Base-by-base conservation (phyloP, 2,329 filamentous ascomycete species). In the Cercospora sp. region DNA sequence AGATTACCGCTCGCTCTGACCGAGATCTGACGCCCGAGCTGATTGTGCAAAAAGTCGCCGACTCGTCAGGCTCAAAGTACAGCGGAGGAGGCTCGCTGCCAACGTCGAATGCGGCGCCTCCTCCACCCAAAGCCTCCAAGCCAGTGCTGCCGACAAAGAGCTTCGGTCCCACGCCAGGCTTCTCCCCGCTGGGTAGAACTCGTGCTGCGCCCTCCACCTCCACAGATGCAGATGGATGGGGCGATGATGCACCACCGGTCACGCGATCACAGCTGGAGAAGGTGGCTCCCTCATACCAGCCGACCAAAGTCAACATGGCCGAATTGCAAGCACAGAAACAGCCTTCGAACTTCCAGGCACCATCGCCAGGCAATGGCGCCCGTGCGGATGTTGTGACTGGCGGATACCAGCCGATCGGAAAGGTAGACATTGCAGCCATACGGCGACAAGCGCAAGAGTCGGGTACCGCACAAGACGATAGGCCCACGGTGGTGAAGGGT, bases 51-150 rank as follows among this genome's bases (percentile, higher is more conserved):
- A 98, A 97, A 81, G 93, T 99, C 59, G 88, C 93, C 68, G 94
- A 98, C 84, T 91, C 95, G 30, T 98, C 95, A 53, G 95, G 95
- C 69, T 88, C 94, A 71, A 98, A 97, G 80, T 99, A 99, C 82
- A 92, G 93, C 3, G 87, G 88, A 10, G 90, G 89, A 64, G 86
- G 85, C 67, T 84, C 84, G 18, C 65, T 71, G 9, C 64, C 71
- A 26, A 78, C 83, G 58, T 79, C 84, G 30, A 80, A 87, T 57
- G 83, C 86, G 23, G 86, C 88, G 18, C 85, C 88, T n/a, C 80
- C 83, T 51, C 91, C 93, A 8, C 88, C 90, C 0, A 86, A 93
- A 66, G 90, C 93, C 71, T 92, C 92, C 68, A 98, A 98, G 83
- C 94, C 95, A 36, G 97, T 97, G 78, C 95, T 92, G 59, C 94